Base-by-base conservation (phyloP, 1,284 basidiomycete genomes). In the Baeospora myosura region DNA sequence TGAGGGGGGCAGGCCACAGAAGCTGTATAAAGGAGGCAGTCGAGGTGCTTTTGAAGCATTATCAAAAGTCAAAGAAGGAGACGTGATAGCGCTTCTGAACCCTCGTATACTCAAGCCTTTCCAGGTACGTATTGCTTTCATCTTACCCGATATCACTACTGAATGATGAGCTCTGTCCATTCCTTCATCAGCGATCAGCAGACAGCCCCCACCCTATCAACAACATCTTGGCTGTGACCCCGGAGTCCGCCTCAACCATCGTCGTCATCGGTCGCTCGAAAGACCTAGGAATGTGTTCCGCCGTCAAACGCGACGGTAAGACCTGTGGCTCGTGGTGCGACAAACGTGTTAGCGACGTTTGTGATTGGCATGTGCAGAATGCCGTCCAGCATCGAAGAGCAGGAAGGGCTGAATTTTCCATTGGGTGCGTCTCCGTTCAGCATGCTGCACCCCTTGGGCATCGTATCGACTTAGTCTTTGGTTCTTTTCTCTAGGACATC, bases 1-100 rank as follows among this genome's bases (percentile, higher is more conserved):
- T 11, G 64, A 72, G 38, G 68, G 69, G 3, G 60, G 66, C 17
- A 69, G 66, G 41, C 71, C 72, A 32, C 66, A 74, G 52, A 86
- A 79, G 52, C 52, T 81, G 0, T 95, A 91, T 58, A 75, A 73
- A 46, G 93, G 94, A 1, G 94, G 95, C 1, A 93, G 89, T 49
- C 77, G 80, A 2, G 94, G 95, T 4, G 94, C 94, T 0, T 98
- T 90, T 56, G 95, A 98, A 59, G 71, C 74, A 45, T 78, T 89
- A 63, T 82, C 86, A 44, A 89, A 88, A 57, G 65, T 95, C 47
- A 78, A 78, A 37, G 87, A 92, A 48, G 95, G 95, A 1, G 84
- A 89, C 35, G 88, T 98, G 2, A 69, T 98, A 20, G 89, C 91
- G 0, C 71, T 98, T 25, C 65, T 98, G 20, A 97, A 95, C 56